These are phyloP conservation scores for Xylaria scruposa DNA, from an alignment of 495 filamentous ascomycete genomes.

Conservation along the genomic window DNA sequence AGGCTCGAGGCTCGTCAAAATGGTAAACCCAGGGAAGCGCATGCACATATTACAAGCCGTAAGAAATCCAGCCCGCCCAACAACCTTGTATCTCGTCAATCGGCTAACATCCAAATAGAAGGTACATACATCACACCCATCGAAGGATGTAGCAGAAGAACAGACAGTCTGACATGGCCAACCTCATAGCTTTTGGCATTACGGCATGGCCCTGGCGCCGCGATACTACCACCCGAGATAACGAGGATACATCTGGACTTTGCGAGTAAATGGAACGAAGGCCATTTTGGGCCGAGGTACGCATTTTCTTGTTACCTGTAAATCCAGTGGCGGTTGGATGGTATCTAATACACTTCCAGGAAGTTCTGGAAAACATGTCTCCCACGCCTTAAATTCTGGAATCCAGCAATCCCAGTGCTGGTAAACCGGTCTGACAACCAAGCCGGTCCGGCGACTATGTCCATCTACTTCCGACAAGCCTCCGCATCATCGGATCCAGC, in stretches of 20 bases:
- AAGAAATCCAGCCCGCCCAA: conserved; percentile 48
- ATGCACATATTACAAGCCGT: conserved; percentile 80
- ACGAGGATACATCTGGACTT: conserved; percentile 86
- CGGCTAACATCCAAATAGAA: conserved; percentile 45
- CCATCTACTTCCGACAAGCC: conserved; percentile 69
- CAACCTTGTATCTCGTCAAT: conserved; percentile 25
- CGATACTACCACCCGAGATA: conserved; percentile 78
- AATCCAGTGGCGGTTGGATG: background rate
- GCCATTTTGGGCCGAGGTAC: conserved; percentile 83
- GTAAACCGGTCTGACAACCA: conserved; percentile 69
- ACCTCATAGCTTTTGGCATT: conserved; percentile 68
- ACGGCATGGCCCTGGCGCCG: conserved; percentile 81
- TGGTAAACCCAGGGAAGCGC: conserved; percentile 80
- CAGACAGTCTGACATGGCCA: conserved; percentile 22
- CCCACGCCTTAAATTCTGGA: conserved; percentile 90
- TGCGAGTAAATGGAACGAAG: conserved; percentile 65
- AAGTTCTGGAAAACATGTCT: conserved; percentile 89
- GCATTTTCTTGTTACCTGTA: conserved; percentile 24
- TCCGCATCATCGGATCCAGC: conserved; percentile 33
- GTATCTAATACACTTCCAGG: conserved; percentile 45
- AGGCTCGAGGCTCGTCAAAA: conserved; percentile 54
- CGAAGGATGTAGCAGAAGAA: background rate
- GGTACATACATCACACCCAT: conserved; percentile 30
- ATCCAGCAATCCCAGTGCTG: conserved; percentile 82
- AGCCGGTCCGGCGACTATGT: conserved; percentile 68